These are phyloP conservation scores for Ettlia oleoabundans DNA, from an alignment of 139 green algal genomes.

Conservation along the genomic window DNA sequence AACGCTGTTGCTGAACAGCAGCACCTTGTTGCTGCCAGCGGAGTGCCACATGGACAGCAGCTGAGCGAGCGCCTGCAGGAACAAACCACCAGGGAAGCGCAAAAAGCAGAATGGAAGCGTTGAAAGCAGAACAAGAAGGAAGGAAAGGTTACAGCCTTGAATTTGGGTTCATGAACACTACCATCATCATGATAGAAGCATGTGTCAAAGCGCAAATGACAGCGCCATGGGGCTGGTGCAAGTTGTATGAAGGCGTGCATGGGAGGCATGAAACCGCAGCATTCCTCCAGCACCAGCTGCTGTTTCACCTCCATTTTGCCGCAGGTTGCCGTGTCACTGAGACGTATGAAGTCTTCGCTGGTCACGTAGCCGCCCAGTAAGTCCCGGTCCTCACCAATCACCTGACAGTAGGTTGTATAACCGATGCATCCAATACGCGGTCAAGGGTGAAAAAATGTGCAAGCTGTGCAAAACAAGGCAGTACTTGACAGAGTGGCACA, in stretches of 20 bases:
- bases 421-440: too few species aligned
- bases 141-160: too few species aligned
- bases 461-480: too few species aligned
- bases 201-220: too few species aligned
- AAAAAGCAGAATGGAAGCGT: neutral
- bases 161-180: too few species aligned
- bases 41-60: slow-evolving; percentile 53
- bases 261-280: too few species aligned
- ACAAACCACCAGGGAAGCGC: neutral
- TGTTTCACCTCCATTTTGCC: slow-evolving; percentile 64
- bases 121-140: neutral
- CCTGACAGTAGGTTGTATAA: too few species aligned
- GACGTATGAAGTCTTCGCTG: slow-evolving; percentile 45
- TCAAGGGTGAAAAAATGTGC: too few species aligned
- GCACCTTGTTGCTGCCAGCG: slow-evolving; percentile 48
- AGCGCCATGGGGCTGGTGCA: too few species aligned
- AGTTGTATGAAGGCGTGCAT: too few species aligned
- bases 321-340: slow-evolving; percentile 51
- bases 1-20: slow-evolving; percentile 4
- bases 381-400: slow-evolving; percentile 62
- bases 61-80: slow-evolving; percentile 42
- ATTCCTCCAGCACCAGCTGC: neutral
- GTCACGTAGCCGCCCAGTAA: slow-evolving; percentile 48
- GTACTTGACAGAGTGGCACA: too few species aligned
- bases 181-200: too few species aligned